Percentiles rank a stretch among this genome's conserved stretches.
phyloP scores from a whole-genome alignment of 148 eudicot genomes.

The Vaccinium darrowii region DNA sequence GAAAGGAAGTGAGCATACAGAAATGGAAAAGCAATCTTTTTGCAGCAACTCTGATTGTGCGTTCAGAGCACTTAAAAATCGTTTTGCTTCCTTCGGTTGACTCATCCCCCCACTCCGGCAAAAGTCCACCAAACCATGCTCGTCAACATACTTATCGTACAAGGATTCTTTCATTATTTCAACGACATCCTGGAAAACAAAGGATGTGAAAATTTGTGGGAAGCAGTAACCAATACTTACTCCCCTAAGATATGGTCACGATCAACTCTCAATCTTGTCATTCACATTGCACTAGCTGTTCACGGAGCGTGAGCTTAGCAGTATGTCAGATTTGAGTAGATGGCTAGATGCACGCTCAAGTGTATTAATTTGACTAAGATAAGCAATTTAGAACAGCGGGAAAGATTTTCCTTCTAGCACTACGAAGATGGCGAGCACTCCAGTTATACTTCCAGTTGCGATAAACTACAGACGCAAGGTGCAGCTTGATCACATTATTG shows the following conservation, averaged over 20 bases:
- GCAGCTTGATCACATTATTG: not conserved
- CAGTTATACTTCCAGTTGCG: not conserved
- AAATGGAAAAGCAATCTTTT: conserved; percentile 85
- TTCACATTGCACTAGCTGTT: not conserved
- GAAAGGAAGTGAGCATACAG: conserved; percentile 48
- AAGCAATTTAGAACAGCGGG: not conserved
- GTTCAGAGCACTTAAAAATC: conserved; percentile 86
- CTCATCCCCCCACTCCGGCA: conserved; percentile 99
- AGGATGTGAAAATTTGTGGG: not conserved
- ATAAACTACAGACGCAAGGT: not conserved
- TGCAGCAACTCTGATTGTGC: conserved; percentile 88
- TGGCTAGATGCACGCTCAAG: not conserved
- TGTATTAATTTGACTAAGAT: not conserved
- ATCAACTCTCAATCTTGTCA: not conserved
- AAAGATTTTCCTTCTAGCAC: not conserved
- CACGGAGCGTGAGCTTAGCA: not conserved
- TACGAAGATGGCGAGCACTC: not conserved
- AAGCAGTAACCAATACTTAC: not conserved
- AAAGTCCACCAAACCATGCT: conserved; percentile 85
- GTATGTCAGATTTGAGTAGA: not conserved
- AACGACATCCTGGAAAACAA: conserved; percentile 71
- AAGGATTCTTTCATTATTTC: conserved; percentile 98
- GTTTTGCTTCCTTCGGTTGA: conserved; percentile 92
- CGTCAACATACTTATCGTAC: conserved; percentile 89
- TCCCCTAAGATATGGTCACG: not conserved